These are phyloP conservation scores for Suhomyces vadensis DNA, from an alignment of 805 yeast genomes.

Conservation along the genomic window DNA sequence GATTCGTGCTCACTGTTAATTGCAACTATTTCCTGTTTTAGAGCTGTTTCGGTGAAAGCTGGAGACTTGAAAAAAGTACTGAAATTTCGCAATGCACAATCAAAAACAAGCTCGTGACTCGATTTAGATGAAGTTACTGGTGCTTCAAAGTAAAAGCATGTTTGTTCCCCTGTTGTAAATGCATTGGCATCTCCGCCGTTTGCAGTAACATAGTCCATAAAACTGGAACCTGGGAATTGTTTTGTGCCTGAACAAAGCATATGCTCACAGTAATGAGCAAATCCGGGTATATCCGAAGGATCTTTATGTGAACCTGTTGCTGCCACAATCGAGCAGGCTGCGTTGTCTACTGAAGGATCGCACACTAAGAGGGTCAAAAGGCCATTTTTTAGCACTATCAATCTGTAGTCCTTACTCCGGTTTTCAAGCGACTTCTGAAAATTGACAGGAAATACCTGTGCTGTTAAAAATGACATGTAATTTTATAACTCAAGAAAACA, in stretches of 20 bases:
- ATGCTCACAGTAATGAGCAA: constrained; percentile 92
- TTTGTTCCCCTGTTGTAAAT: constrained; percentile 64
- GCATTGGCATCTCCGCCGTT: constrained; percentile 67
- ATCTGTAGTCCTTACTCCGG: constrained; percentile 42
- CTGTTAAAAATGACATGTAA: neutral
- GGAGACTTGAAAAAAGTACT: constrained; percentile 55
- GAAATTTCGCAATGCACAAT: constrained; percentile 48
- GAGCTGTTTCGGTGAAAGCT: constrained; percentile 40
- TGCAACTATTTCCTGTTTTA: constrained; percentile 56
- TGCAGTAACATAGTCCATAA: constrained; percentile 43
- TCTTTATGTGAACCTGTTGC: constrained; percentile 82
- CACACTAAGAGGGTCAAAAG: constrained; percentile 67
- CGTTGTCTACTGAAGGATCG: constrained; percentile 65
- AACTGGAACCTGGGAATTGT: constrained; percentile 50
- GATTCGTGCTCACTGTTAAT: constrained; percentile 66
- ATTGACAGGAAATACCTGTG: constrained; percentile 9
- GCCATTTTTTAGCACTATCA: constrained; percentile 65
- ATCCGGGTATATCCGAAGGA: constrained; percentile 66
- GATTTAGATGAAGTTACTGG: constrained; percentile 42
- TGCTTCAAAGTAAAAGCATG: constrained; percentile 62
- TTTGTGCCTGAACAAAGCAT: constrained; percentile 54
- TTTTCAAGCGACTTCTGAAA: constrained; percentile 36
- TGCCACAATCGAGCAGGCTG: constrained; percentile 73
- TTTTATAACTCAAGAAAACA: too few relatives aligned
- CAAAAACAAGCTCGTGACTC: constrained; percentile 41